phyloP scores from a whole-genome alignment of 23 red algal species.

The Gracilaria caudata region DNA sequence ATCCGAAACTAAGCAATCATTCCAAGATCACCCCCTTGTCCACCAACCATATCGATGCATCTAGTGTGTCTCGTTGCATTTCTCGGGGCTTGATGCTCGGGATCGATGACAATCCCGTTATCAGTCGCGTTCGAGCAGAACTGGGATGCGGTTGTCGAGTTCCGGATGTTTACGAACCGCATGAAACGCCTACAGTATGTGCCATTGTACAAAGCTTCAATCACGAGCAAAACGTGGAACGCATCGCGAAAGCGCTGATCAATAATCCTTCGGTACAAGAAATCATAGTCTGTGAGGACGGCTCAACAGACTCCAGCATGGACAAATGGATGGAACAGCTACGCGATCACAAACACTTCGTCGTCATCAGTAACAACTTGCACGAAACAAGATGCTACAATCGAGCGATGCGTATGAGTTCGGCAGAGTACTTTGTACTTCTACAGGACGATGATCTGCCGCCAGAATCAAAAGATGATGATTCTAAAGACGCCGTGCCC shows the following conservation, averaged over 20 bases:
- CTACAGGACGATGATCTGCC: conserved; percentile 77
- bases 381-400: conserved; percentile 81
- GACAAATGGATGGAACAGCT: conserved; percentile 71
- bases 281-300: conserved; percentile 80
- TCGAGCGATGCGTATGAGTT: conserved; percentile 82
- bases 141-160: conserved; percentile 67
- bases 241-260: conserved; percentile 54
- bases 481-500: conserved; percentile 6
- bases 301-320: conserved; percentile 69
- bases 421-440: conserved; percentile 70
- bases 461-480: conserved; percentile 18
- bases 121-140: conserved; percentile 69
- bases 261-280: conserved; percentile 73
- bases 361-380: conserved; percentile 76
- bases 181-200: conserved; percentile 63
- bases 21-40: background rate
- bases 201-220: conserved; percentile 79
- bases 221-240: conserved; percentile 68
- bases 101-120: conserved; percentile 42
- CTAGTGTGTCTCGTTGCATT: conserved; percentile 54
- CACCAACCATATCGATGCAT: conserved; percentile 4
- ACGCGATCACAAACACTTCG: conserved; percentile 67
- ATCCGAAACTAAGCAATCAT: background rate
- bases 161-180: conserved; percentile 64
- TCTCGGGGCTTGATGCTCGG: conserved; percentile 58